Base-by-base conservation (phyloP, 2,329 filamentous ascomycete genomes). In the Aspergillus pseudoglaucus region DNA sequence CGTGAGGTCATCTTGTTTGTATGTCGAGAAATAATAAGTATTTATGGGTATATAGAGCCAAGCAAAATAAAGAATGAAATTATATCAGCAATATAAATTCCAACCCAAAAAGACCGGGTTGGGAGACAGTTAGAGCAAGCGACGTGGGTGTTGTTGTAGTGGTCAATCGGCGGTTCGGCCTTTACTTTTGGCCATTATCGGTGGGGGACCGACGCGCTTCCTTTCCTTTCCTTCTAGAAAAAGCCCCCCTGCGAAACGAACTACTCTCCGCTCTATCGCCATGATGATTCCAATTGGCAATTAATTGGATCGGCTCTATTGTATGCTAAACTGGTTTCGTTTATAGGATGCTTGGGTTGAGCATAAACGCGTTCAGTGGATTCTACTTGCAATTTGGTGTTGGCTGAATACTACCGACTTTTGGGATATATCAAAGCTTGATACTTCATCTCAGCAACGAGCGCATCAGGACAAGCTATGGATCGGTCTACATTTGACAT, bases 401-500 rank as follows among this genome's bases (percentile, higher is more conserved):
- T 35, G 33, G 33, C 15, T 35, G 33, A 35, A 35, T 35, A 35
- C 33, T 17, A 35, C 27, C 14, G 22, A 17, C 23, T 35, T 10
- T 35, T 30, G 40, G 41, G n/a, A n/a, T 37, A 15, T 14, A 37
- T 37, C 33, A 30, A 30, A 4, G 10, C 4, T 12, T 30, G 25
- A 3, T 30, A 10, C 9, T 12, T 12, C 25, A 10, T 12, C 3
- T 30, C 10, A 30, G 9, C 10, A 30, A 30, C 10, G 2, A 30
- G 25, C 25, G 10, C 10, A 30, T 30, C 9, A 30, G 25, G 10
- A 30, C 25, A 30, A 12, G 25, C 25, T 30, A 71, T 71, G 68
- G 63, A 62, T 50, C 58, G 52, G 20, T 55, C 59, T 38, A 46
- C 53, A n/a, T 90, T 89, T 63, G 67, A 81, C 20, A 80, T 90